Percentiles rank a stretch among this genome's conserved stretches.
These are phyloP conservation scores for Diutina ranongensis DNA, from an alignment of 1,139 yeast species.

Conservation along the genomic window DNA sequence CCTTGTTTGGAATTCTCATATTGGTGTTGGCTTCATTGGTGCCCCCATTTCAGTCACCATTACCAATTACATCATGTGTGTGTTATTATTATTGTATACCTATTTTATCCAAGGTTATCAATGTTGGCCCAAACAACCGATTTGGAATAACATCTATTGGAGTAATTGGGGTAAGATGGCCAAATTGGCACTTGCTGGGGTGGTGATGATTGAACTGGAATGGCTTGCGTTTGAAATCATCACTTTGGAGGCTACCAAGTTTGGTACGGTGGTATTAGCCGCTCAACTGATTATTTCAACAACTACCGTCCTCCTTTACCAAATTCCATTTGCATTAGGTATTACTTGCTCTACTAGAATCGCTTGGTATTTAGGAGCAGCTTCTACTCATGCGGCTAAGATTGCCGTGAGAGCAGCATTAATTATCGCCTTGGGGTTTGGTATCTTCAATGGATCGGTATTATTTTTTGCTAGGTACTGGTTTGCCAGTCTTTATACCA, in stretches of 20 bases:
- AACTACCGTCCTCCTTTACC: slow-evolving; percentile 56
- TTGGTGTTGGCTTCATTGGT: slow-evolving; percentile 62
- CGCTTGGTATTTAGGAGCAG: slow-evolving; percentile 72
- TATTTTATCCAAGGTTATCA: slow-evolving; percentile 44
- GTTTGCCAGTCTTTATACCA: slow-evolving; percentile 39
- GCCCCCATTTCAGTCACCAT: slow-evolving; percentile 67
- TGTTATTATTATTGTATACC: slow-evolving; percentile 41
- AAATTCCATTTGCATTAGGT: slow-evolving; percentile 63
- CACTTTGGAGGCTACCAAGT: slow-evolving; percentile 51
- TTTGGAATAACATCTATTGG: slow-evolving; percentile 19
- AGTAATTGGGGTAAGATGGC: slow-evolving; percentile 54
- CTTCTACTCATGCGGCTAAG: slow-evolving; percentile 39
- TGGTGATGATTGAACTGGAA: slow-evolving; percentile 77
- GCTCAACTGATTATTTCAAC: slow-evolving; percentile 67
- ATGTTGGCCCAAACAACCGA: slow-evolving; percentile 62
- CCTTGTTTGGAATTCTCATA: slow-evolving; percentile 46
- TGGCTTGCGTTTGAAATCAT: slow-evolving; percentile 76
- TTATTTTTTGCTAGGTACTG: slow-evolving; percentile 14
- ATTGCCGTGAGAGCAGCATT: slow-evolving; percentile 32
- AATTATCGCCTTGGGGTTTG: slow-evolving; percentile 29
- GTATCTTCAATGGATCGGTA: slow-evolving; percentile 26
- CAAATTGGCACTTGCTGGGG: slow-evolving; percentile 65
- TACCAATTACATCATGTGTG: slow-evolving; percentile 60
- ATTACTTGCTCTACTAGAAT: slow-evolving; percentile 68
- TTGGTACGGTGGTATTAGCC: slow-evolving; percentile 57